These are phyloP conservation scores for Rosa persica DNA, from an alignment of 306 rosid genomes.

Conservation along the genomic window DNA sequence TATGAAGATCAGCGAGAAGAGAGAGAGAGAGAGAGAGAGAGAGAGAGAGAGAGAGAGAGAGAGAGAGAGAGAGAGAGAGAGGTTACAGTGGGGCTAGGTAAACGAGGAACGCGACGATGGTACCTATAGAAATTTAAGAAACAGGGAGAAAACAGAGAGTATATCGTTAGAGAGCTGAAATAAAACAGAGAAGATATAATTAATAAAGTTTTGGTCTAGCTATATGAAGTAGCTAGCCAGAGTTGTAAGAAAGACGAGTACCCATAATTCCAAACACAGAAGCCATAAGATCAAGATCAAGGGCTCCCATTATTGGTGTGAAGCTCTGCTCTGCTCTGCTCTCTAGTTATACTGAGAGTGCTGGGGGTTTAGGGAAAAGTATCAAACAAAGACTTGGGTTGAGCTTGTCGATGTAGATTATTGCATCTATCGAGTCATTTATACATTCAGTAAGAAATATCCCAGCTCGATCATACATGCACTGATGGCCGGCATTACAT, in stretches of 20 bases:
- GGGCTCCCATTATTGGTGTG: constrained; percentile 26
- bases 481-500: background rate
- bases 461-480: background rate
- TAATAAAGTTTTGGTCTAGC: background rate
- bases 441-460: background rate
- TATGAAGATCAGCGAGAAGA: background rate
- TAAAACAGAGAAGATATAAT: too few species aligned
- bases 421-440: background rate
- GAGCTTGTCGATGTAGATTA: background rate
- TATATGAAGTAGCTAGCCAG: constrained; percentile 1
- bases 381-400: background rate
- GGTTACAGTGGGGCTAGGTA: constrained; percentile 41
- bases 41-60: background rate
- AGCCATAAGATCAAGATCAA: constrained; percentile 20
- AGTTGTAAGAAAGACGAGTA: constrained; percentile 6
- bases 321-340: background rate
- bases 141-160: background rate
- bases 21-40: background rate
- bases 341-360: background rate
- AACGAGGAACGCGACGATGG: constrained; percentile 28
- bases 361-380: background rate
- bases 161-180: background rate
- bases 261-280: constrained; percentile 46
- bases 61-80: background rate
- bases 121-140: constrained; percentile 20